These are phyloP conservation scores for Schwanniomyces sp. DNA, from an alignment of 805 yeast genomes.

Conservation along the genomic window DNA sequence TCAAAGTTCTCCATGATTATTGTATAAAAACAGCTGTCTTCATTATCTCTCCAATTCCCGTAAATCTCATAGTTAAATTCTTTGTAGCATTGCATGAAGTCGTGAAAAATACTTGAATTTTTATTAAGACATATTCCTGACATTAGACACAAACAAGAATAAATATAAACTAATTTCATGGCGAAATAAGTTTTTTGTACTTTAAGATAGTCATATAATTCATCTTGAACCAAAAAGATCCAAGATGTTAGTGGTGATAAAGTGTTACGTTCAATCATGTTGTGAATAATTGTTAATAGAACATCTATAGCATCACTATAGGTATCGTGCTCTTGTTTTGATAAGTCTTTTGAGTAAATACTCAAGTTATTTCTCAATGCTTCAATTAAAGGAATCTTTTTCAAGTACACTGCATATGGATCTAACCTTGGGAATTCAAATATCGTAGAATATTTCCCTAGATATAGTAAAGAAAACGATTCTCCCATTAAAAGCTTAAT, in stretches of 20 bases:
- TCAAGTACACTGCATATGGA: neutral
- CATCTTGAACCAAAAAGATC: slow-evolving; percentile 17
- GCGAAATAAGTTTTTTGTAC: slow-evolving; percentile 18
- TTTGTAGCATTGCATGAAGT: slow-evolving; percentile 17
- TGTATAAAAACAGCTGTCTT: slow-evolving; percentile 6
- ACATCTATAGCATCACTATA: slow-evolving; percentile 9
- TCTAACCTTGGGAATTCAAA: slow-evolving; percentile 4
- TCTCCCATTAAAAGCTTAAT: slow-evolving; percentile 9
- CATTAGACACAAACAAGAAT: slow-evolving; percentile 16
- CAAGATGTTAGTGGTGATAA: slow-evolving; percentile 26
- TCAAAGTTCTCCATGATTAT: neutral
- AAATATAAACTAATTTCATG: slow-evolving; percentile 20
- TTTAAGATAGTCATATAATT: slow-evolving; percentile 15
- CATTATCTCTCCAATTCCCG: slow-evolving; percentile 11
- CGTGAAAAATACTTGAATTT: slow-evolving; percentile 19
- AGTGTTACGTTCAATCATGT: slow-evolving; percentile 13
- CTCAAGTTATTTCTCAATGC: slow-evolving; percentile 1
- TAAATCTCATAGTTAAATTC: slow-evolving; percentile 7
- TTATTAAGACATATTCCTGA: slow-evolving; percentile 16
- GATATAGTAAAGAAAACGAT: slow-evolving; percentile 7
- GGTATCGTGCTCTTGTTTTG: neutral
- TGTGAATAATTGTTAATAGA: slow-evolving; percentile 13
- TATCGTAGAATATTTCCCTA: slow-evolving; percentile 5
- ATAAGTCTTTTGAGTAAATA: neutral
- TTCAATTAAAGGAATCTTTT: slow-evolving; percentile 6